Percentiles rank a stretch among this genome's conserved stretches.
Evolutionary conservation across 805 yeast species (phyloP).

Genomic region (Ogataea trehalophila): DNA sequence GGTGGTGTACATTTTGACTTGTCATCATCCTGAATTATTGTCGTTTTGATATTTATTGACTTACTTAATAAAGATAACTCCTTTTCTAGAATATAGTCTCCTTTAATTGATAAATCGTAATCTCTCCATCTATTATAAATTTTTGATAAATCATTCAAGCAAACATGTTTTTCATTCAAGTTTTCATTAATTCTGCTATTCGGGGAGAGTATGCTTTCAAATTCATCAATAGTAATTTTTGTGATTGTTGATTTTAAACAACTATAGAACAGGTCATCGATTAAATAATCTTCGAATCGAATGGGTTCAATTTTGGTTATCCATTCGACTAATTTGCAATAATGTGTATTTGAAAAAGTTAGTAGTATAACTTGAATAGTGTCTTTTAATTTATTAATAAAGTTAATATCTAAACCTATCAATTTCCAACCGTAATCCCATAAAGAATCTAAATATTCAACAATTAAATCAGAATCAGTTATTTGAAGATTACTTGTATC

Average conservation of each 20-base stretch:
- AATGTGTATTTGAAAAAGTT: constrained; percentile 5
- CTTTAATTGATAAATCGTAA: neutral
- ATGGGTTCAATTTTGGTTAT: constrained; percentile 9
- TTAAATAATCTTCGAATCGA: neutral
- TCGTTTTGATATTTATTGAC: constrained; percentile 11
- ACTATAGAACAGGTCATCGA: constrained; percentile 8
- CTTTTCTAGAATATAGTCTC: constrained; percentile 13
- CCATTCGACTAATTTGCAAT: constrained; percentile 10
- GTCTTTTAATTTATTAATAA: neutral
- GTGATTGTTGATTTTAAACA: constrained; percentile 13
- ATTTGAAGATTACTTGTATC: neutral
- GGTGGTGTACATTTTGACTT: too few species aligned
- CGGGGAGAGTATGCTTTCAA: constrained; percentile 5
- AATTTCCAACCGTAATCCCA: neutral
- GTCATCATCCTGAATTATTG: constrained; percentile 10
- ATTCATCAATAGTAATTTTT: constrained; percentile 12
- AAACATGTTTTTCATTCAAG: neutral
- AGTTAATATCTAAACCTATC: neutral
- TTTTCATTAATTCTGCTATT: neutral
- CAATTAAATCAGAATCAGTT: neutral
- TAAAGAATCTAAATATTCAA: neutral
- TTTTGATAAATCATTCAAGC: neutral
- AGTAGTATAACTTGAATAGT: constrained; percentile 11
- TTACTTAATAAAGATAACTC: constrained; percentile 13
- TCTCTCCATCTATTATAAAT: constrained; percentile 13